phyloP scores from a whole-genome alignment of 306 rosid genomes.

The Inga laurina region DNA sequence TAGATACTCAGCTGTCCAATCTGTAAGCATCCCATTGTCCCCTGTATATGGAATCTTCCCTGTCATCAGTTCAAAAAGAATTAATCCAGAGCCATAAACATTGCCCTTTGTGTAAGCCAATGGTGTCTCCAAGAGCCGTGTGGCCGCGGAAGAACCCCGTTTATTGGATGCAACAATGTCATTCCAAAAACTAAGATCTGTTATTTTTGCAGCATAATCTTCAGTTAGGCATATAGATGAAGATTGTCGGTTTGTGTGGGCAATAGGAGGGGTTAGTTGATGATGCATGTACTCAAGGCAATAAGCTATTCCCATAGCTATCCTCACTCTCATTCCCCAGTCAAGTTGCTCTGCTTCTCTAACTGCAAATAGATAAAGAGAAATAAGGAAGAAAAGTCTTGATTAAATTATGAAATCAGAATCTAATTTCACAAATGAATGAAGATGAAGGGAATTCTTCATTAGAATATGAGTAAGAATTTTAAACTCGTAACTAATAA shows the following conservation, averaged over 20 bases:
- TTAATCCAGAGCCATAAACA: conserved; percentile 76
- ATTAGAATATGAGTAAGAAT: no score
- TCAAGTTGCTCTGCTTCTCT: conserved; percentile 85
- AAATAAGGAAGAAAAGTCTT: no score
- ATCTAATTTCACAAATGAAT: no score
- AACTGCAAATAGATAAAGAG: conserved; percentile 44
- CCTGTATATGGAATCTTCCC: conserved; percentile 64
- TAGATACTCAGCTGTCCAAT: conserved; percentile 41
- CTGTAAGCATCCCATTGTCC: conserved; percentile 49
- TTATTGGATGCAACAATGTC: conserved; percentile 41
- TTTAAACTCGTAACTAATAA: no score
- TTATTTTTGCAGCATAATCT: conserved; percentile 90
- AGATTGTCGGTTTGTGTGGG: conserved; percentile 62
- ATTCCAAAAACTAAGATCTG: conserved; percentile 75
- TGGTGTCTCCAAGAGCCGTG: conserved; percentile 43
- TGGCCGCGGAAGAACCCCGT: conserved; percentile 37
- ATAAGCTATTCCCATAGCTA: conserved; percentile 93
- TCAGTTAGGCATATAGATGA: conserved; percentile 80
- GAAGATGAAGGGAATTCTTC: no score
- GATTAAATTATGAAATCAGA: no score
- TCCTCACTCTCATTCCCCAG: conserved; percentile 76
- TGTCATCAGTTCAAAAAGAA: conserved; percentile 76
- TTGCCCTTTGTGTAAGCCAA: conserved; percentile 51
- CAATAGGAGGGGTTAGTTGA: conserved; percentile 66
- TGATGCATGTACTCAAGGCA: conserved; percentile 89